phyloP scores from a whole-genome alignment of 2,329 filamentous ascomycete species.

The Colletotrichum sansevieriae region DNA sequence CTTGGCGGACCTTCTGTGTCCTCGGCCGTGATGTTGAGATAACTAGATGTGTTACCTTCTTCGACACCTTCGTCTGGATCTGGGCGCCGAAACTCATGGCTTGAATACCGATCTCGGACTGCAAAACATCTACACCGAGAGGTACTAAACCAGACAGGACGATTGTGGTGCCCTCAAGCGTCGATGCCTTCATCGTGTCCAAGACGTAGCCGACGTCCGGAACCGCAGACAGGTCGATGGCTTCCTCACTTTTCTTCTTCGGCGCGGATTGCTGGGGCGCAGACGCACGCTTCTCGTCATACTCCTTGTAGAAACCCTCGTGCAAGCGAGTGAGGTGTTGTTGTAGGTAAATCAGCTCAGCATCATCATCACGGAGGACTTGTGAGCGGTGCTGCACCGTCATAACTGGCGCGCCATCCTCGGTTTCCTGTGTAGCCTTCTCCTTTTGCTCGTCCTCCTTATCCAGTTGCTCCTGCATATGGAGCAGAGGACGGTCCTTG shows the following conservation, averaged over 20 bases:
- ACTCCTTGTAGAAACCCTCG: conserved; percentile 83
- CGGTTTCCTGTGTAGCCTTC: conserved; percentile 59
- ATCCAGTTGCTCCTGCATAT: conserved; percentile 92
- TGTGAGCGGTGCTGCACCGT: conserved; percentile 68
- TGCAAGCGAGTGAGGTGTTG: conserved; percentile 83
- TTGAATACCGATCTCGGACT: conserved; percentile 89
- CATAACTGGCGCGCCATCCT: conserved; percentile 48
- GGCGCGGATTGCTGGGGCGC: conserved; percentile 34
- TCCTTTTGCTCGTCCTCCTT: conserved; percentile 80
- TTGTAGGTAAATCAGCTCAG: conserved; percentile 83
- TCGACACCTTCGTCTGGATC: conserved; percentile 68
- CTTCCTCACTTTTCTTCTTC: conserved; percentile 51
- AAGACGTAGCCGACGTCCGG: conserved; percentile 92
- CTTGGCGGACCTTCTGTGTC: conserved; percentile 92
- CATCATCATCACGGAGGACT: conserved; percentile 88
- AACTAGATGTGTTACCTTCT: conserved; percentile 79
- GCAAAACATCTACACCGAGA: conserved; percentile 81
- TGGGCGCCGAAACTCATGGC: conserved; percentile 86
- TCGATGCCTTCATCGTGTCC: conserved; percentile 80
- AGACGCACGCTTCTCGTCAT: conserved; percentile 69
- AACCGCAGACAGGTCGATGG: conserved; percentile 67
- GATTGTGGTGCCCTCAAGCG: conserved; percentile 81
- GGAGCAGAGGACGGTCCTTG: conserved; percentile 87
- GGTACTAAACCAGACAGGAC: conserved; percentile 94
- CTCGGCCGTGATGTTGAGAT: conserved; percentile 78